Base-by-base conservation (phyloP, 2,329 filamentous ascomycete species). In the Pseudocercospora pini-densiflorae region DNA sequence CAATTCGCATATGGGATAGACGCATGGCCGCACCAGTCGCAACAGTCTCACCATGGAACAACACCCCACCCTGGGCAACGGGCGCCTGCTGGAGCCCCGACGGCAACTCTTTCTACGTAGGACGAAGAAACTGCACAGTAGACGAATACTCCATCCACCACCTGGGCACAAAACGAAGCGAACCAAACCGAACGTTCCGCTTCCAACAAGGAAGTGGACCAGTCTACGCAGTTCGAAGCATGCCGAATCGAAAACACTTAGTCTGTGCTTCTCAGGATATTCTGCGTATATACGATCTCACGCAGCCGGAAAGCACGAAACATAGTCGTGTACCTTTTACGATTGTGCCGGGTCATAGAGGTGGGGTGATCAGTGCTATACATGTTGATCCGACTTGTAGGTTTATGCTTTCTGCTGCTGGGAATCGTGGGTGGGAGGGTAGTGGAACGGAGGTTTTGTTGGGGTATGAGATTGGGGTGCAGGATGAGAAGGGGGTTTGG, bases 211-310 rank as follows among this genome's bases (percentile, higher is more conserved):
- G 94, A 14, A 96, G 92, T 77, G 94, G 94, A 8, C 88, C 94
- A 0, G 93, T 99, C 29, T 97, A 91, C 74, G 92, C 93, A 8
- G 87, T 99, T 16, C 86, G 91, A 65, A 88, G 93, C 19, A 98
- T 99, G 95, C 89, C 91, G 1, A 99, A 99, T 76, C 93, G 93
- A 1, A 87, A 92, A 57, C 94, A 98, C 82, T 83, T 99, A 9
- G 88, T 99, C 14, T 98, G 95, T 78, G 94, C 94, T 10, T 96
- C 92, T 0, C 91, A 97, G 76, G 94, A 98, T 75, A 98, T 98
- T 72, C 85, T 99, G 14, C 88, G 95, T 3, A 86, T 99, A 0
- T 99, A 98, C 77, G 95, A 99, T 76, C 83, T 98, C 19, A 54
- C 87, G 91, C 60, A 86, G 87, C 33, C 84, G 86, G 24, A 81